Percentiles rank a stretch among this genome's conserved stretches.
Conservation (phyloP, 2,329 filamentous ascomycete genomes). For the Microdochium trichocladiopsis region DNA sequence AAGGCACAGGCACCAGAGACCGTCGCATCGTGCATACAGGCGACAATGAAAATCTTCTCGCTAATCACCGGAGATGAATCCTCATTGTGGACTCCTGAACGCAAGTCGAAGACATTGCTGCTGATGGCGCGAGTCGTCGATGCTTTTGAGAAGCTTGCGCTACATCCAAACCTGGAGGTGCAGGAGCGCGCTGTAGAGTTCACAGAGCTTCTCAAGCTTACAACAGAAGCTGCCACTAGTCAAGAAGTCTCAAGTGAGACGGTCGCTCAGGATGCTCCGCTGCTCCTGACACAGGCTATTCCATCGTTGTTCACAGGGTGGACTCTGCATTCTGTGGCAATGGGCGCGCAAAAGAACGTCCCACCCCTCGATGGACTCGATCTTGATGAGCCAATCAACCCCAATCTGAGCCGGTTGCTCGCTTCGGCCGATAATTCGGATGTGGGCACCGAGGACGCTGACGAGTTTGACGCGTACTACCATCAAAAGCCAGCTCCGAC, state of each 20-base stretch:
- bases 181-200: conserved; percentile 94
- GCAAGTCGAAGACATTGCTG: conserved; percentile 68
- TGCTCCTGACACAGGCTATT: conserved; percentile 84
- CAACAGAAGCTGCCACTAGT: conserved; percentile 69
- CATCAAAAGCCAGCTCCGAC: conserved; percentile 46
- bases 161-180: conserved; percentile 85
- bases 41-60: conserved; percentile 78
- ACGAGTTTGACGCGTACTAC: conserved; percentile 64
- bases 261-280: conserved; percentile 59
- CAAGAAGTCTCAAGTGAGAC: conserved; percentile 52
- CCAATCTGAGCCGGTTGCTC: conserved; percentile 62
- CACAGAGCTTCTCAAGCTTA: conserved; percentile 79
- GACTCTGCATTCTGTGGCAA: conserved; percentile 87
- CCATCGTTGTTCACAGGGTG: conserved; percentile 79
- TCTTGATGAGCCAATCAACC: conserved; percentile 75
- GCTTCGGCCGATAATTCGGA: conserved; percentile 45
- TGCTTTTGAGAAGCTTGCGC: conserved; percentile 69
- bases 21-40: conserved; percentile 75
- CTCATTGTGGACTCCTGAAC: conserved; percentile 62
- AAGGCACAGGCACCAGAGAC: conserved; percentile 53
- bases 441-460: conserved; percentile 45
- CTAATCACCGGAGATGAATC: conserved; percentile 59
- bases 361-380: conserved; percentile 70
- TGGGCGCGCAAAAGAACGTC: conserved; percentile 77
- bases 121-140: conserved; percentile 77